A percentile compares a stretch with the other conserved stretches of the same genome.
phyloP scores from a whole-genome alignment of 305 asterid species.

The Fraxinus latifolia region DNA sequence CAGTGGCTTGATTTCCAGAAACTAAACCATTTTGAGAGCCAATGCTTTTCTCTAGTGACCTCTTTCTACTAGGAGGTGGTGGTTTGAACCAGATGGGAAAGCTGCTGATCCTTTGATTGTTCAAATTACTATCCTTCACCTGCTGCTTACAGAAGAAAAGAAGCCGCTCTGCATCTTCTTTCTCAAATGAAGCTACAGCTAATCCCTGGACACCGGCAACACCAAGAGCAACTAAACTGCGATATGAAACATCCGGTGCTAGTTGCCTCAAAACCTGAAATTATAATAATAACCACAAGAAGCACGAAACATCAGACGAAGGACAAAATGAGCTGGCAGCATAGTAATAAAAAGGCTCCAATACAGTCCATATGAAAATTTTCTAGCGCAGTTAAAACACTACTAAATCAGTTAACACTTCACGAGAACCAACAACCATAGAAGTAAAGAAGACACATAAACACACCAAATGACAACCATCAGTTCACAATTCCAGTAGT shows the following conservation, averaged over 20 bases:
- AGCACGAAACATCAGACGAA: background rate
- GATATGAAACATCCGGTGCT: conserved; percentile 83
- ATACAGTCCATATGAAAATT: conserved; percentile 6
- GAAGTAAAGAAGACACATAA: background rate
- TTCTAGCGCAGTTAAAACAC: background rate
- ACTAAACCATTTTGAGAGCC: conserved; percentile 34
- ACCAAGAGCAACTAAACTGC: conserved; percentile 83
- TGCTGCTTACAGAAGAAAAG: conserved; percentile 58
- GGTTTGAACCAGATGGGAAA: conserved; percentile 75
- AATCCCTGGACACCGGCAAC: conserved; percentile 86
- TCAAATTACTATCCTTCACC: conserved; percentile 34
- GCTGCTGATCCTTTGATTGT: conserved; percentile 35
- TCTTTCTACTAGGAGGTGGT: conserved; percentile 80
- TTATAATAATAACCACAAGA: conserved; percentile 9
- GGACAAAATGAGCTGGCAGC: background rate
- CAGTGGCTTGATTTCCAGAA: conserved; percentile 24
- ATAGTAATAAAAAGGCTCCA: background rate
- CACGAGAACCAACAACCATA: background rate
- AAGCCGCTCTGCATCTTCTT: conserved; percentile 77
- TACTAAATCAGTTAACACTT: background rate
- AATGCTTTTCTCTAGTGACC: conserved; percentile 37
- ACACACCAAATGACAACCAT: background rate
- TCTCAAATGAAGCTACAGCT: conserved; percentile 85
- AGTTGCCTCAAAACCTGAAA: conserved; percentile 88
- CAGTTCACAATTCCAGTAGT: background rate